phyloP scores from a whole-genome alignment of 495 filamentous ascomycete species.

The Penicillium bialowiezense region DNA sequence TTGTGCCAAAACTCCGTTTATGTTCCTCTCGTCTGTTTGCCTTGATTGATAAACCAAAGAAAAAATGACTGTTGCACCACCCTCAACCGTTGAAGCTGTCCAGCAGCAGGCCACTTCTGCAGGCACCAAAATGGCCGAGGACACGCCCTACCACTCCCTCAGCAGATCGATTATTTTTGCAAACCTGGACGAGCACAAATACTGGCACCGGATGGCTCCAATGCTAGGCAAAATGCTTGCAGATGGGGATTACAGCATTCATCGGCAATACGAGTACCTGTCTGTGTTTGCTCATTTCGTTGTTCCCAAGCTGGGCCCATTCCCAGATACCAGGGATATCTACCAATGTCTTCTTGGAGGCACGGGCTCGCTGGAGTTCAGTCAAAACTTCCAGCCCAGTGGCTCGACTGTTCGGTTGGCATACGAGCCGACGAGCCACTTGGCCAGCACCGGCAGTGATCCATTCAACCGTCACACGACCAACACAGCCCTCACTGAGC shows the following conservation, averaged over 20 bases:
- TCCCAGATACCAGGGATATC: neutral
- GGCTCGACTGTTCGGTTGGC: constrained; percentile 5
- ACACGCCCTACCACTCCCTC: no score
- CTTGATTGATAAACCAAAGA: no score
- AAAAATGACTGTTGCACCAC: no score
- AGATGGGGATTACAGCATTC: constrained; percentile 1
- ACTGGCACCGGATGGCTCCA: constrained; percentile 15
- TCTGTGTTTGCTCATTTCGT: neutral
- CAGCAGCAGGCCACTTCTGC: no score
- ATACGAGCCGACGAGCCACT: constrained; percentile 10
- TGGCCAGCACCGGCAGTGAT: constrained; percentile 6
- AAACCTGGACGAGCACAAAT: no score
- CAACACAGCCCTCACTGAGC: constrained; percentile 1
- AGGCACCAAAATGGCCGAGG: no score
- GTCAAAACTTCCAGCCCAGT: constrained; percentile 15
- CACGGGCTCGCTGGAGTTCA: constrained; percentile 18
- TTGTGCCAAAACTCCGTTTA: no score
- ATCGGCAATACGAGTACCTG: constrained; percentile 4
- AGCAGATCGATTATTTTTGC: no score
- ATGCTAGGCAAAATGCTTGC: constrained; percentile 15
- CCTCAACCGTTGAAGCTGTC: no score
- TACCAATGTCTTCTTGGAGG: constrained; percentile 7
- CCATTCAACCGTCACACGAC: constrained; percentile 15
- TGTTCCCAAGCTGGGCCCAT: constrained; percentile 7
- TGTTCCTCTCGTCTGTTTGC: no score